phyloP scores from a whole-genome alignment of 75 land plant species.

The Selaginella tamariscina region DNA sequence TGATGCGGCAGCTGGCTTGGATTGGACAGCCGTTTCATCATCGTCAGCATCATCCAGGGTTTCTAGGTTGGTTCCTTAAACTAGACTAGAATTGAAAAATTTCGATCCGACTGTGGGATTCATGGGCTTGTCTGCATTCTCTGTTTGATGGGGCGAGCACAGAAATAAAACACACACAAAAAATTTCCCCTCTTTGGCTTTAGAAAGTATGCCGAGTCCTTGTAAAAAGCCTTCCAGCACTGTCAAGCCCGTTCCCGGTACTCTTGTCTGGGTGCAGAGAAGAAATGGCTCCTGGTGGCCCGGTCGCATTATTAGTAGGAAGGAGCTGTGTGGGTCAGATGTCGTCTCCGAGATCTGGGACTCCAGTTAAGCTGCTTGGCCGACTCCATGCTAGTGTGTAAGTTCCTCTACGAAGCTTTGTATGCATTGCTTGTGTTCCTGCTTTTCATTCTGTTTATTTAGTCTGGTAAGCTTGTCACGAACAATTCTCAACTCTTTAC shows the following conservation, averaged over 20 bases:
- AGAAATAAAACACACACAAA: background rate
- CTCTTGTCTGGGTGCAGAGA: constrained; percentile 79
- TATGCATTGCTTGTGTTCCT: background rate
- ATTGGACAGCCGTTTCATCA: background rate
- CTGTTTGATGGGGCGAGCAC: background rate
- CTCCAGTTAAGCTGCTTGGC: constrained; percentile 89
- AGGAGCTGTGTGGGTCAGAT: constrained; percentile 54
- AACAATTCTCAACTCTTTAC: too few species aligned
- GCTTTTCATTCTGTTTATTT: background rate
- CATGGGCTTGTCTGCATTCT: background rate
- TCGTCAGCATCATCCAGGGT: background rate
- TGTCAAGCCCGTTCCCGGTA: constrained; percentile 24
- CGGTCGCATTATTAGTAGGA: constrained; percentile 56
- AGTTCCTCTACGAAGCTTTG: constrained; percentile 15
- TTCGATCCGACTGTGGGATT: background rate
- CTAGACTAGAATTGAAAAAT: background rate
- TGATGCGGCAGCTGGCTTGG: background rate
- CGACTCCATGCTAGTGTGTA: constrained; percentile 90
- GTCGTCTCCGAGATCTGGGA: constrained; percentile 77
- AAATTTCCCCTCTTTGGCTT: too few species aligned
- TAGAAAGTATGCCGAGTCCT: background rate
- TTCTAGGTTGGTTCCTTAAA: background rate
- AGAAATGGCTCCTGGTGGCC: constrained; percentile 98
- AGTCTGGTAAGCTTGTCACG: background rate
- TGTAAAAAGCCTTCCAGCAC: background rate